Evolutionary conservation across 305 asterid genomes (phyloP).

Genomic region (Fraxinus greggii): DNA sequence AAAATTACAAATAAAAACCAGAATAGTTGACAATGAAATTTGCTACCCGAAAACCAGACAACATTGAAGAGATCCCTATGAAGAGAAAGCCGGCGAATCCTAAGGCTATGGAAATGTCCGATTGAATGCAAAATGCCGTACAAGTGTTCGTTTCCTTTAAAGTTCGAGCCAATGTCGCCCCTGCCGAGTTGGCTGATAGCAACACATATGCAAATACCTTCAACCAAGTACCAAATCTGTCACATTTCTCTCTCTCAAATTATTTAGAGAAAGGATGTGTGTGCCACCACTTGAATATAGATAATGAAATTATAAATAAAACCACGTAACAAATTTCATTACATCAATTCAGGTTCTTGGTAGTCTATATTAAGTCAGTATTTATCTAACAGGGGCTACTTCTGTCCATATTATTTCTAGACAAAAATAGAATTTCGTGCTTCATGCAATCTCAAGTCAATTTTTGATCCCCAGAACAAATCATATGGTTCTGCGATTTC

Average conservation of each 20-base stretch:
- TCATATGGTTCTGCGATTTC: not conserved
- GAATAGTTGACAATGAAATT: conserved; percentile 42
- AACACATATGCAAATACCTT: conserved; percentile 46
- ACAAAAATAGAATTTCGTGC: not conserved
- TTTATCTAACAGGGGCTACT: not conserved
- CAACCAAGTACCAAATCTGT: not conserved
- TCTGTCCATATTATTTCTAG: not conserved
- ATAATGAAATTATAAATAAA: not conserved
- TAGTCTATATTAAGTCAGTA: not conserved
- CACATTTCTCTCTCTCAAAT: not conserved
- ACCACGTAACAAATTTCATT: not conserved
- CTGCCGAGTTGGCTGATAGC: conserved; percentile 50
- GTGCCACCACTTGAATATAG: not conserved
- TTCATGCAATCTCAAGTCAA: not conserved
- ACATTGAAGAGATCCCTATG: conserved; percentile 38
- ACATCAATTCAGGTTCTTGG: not conserved
- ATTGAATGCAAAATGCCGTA: conserved; percentile 45
- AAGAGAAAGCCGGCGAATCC: conserved; percentile 52
- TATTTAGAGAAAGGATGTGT: not conserved
- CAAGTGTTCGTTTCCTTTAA: conserved; percentile 30
- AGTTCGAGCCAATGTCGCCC: conserved; percentile 36
- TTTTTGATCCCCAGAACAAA: not conserved
- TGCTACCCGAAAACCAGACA: conserved; percentile 51
- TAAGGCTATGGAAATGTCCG: conserved; percentile 43
- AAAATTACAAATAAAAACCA: conserved; percentile 38